Conservation (phyloP, 306 rosid genomes). For the Nissolia schottii region DNA sequence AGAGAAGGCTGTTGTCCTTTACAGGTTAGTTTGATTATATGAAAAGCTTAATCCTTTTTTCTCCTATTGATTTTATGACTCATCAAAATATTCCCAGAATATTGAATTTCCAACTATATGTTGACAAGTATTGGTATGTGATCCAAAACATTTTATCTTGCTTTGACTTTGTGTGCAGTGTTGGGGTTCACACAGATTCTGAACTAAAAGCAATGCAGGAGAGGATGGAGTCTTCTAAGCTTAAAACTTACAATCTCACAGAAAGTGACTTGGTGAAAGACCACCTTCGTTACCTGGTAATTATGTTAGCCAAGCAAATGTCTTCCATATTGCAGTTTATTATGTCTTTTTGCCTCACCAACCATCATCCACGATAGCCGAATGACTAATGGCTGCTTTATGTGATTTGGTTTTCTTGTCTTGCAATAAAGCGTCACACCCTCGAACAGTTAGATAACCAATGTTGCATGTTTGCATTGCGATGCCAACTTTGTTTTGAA, state of each 20-base stretch:
- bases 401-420: constrained; percentile 1
- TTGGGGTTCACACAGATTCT: constrained; percentile 68
- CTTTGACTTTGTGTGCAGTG: constrained; percentile 49
- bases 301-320: neutral
- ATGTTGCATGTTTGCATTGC: neutral
- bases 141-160: neutral
- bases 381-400: neutral
- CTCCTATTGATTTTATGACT: neutral
- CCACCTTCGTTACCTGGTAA: constrained; percentile 88
- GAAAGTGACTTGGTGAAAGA: constrained; percentile 83
- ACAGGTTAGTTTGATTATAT: constrained; percentile 48
- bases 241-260: constrained; percentile 62
- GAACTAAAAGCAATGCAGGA: constrained; percentile 59
- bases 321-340: neutral
- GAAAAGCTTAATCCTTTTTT: neutral
- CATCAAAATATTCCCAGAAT: neutral
- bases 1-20: constrained; percentile 69
- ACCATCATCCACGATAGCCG: neutral
- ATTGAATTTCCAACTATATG: neutral
- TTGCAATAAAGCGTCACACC: neutral
- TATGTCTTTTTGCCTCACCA: neutral
- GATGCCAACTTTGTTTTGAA: constrained; percentile 22
- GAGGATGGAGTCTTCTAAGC: constrained; percentile 60
- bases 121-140: neutral
- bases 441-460: neutral